Percentiles rank a stretch among this genome's conserved stretches.
Evolutionary conservation across 2,329 filamentous ascomycete genomes (phyloP).

Genomic region (Cryphonectria japonica): DNA sequence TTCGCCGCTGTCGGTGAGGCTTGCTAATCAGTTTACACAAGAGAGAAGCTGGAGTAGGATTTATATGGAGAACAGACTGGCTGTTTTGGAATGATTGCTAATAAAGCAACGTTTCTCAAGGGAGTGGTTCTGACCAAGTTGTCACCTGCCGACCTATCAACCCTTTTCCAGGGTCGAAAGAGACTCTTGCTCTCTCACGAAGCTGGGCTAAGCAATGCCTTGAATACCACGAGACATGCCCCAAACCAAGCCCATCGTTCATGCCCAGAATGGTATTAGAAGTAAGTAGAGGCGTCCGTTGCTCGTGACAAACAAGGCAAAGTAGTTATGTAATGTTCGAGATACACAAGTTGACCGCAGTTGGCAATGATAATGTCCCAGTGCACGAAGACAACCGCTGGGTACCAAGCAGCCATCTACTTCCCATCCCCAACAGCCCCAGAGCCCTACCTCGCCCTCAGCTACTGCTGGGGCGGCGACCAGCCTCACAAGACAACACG

Average conservation of each 20-base stretch:
- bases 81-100: neutral
- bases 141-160: neutral
- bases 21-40: no score
- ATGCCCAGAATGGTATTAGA: neutral
- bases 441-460: constrained; percentile 11
- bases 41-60: no score
- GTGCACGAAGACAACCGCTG: neutral
- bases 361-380: neutral
- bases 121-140: neutral
- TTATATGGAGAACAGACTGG: neutral
- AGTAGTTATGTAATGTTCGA: no score
- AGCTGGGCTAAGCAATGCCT: constrained; percentile 2
- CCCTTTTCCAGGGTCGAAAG: neutral
- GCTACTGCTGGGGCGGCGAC: constrained; percentile 18
- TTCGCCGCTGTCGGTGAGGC: neutral
- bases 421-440: neutral
- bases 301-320: neutral
- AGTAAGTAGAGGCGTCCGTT: neutral
- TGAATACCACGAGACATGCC: neutral
- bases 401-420: neutral
- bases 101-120: neutral
- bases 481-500: constrained; percentile 3
- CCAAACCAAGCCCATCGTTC: constrained; percentile 6
- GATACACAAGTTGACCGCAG: neutral
- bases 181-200: neutral